Percentiles rank a stretch among this genome's conserved stretches.
Conservation (phyloP, 139 green algal genomes). For the Volvox reticuliferus region DNA sequence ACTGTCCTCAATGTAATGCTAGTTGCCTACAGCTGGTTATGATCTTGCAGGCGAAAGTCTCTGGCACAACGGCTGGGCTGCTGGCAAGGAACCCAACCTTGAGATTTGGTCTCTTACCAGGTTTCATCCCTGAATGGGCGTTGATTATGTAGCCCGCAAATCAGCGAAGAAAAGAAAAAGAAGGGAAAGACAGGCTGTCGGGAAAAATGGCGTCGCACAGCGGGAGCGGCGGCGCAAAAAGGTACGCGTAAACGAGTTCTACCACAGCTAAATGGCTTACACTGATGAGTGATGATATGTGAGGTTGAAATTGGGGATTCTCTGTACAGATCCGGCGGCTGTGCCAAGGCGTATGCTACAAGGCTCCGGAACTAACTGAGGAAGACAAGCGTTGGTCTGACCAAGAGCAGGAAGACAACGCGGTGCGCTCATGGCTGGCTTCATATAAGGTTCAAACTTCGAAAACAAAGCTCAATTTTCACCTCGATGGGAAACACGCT, state of each 20-base stretch:
- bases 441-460: too few relatives aligned
- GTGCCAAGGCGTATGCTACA: constrained; percentile 57
- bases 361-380: constrained; percentile 55
- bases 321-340: constrained; percentile 30
- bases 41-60: too few relatives aligned
- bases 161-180: constrained; percentile 71
- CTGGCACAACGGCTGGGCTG: too few relatives aligned
- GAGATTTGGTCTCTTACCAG: not conserved
- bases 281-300: not conserved
- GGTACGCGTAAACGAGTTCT: not conserved
- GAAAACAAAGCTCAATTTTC: too few relatives aligned
- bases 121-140: constrained; percentile 60
- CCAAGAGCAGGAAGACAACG: constrained; percentile 3
- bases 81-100: too few relatives aligned
- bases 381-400: constrained; percentile 50
- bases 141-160: constrained; percentile 76
- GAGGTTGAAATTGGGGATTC: not conserved
- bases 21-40: too few relatives aligned
- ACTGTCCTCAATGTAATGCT: too few relatives aligned
- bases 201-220: constrained; percentile 40
- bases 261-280: not conserved
- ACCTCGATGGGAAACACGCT: too few relatives aligned
- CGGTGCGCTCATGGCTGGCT: not conserved
- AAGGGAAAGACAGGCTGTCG: not conserved
- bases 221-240: constrained; percentile 32